These are phyloP conservation scores for Seiridium cupressi DNA, from an alignment of 2,329 filamentous ascomycete species.

Conservation along the genomic window DNA sequence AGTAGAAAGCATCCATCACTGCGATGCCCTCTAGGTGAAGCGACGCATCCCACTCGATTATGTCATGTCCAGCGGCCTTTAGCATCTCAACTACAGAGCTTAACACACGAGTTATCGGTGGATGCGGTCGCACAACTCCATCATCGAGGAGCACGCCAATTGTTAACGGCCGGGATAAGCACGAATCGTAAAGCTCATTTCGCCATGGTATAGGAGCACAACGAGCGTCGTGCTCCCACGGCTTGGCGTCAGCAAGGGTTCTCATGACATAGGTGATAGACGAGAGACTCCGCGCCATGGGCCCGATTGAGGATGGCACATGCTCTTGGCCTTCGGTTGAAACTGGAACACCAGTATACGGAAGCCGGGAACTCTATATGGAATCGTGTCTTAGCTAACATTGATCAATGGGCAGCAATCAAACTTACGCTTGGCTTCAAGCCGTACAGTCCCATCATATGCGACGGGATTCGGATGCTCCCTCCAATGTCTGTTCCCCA, in stretches of 20 bases:
- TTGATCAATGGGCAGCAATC: conserved; percentile 31
- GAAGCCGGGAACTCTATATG: conserved; percentile 50
- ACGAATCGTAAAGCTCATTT: conserved; percentile 37
- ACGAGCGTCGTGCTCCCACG: conserved; percentile 54
- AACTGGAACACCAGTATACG: conserved; percentile 57
- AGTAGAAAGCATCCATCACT: conserved; percentile 62
- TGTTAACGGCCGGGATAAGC: conserved; percentile 40
- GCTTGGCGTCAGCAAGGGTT: conserved; percentile 41
- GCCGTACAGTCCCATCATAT: conserved; percentile 46
- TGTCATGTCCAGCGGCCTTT: conserved; percentile 46
- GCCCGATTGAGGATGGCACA: conserved; percentile 61
- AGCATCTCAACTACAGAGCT: conserved; percentile 35
- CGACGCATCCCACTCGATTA: conserved; percentile 50
- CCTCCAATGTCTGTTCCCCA: conserved; percentile 53
- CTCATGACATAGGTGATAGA: conserved; percentile 49
- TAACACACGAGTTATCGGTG: conserved; percentile 47
- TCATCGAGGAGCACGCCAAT: conserved; percentile 41
- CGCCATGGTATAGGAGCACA: conserved; percentile 55
- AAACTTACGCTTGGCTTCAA: conserved; percentile 42
- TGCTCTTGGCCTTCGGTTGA: conserved; percentile 65
- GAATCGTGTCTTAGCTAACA: not conserved
- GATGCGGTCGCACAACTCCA: conserved; percentile 52
- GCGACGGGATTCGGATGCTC: conserved; percentile 45
- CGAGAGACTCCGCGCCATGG: conserved; percentile 50
- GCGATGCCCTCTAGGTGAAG: conserved; percentile 54